These are phyloP conservation scores for Musa troglodytarum DNA, from an alignment of 176 grass and related monocot species.

Conservation along the genomic window DNA sequence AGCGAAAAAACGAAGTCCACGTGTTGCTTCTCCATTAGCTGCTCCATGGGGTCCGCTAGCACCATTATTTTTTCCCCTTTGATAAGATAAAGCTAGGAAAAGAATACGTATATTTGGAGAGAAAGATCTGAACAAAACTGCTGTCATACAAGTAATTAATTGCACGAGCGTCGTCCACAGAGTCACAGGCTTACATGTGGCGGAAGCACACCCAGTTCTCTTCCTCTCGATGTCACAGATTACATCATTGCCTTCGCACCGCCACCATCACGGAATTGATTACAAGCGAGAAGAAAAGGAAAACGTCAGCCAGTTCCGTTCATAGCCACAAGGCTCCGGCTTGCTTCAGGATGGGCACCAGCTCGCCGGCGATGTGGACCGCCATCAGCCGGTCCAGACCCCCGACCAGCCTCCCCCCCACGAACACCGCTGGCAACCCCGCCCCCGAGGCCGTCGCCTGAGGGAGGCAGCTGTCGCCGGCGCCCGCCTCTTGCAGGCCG, in stretches of 20 bases:
- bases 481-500: background rate
- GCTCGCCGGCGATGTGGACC: constrained; percentile 93
- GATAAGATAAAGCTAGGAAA: too few species aligned
- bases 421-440: constrained; percentile 60
- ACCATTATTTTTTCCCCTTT: too few species aligned
- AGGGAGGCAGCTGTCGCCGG: background rate
- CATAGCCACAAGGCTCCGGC: constrained; percentile 91
- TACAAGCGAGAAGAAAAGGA: background rate
- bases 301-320: background rate
- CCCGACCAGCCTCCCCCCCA: constrained; percentile 68
- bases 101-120: too few species aligned
- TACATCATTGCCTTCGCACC: background rate
- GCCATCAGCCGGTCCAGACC: constrained; percentile 90
- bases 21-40: too few species aligned
- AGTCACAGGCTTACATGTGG: too few species aligned
- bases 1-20: too few species aligned
- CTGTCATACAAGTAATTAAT: too few species aligned
- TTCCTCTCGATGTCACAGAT: background rate
- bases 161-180: too few species aligned
- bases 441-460: background rate
- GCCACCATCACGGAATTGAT: too few species aligned
- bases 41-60: too few species aligned
- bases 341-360: constrained; percentile 86
- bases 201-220: too few species aligned
- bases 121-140: too few species aligned